A percentile compares a stretch with the other conserved stretches of the same genome.
phyloP scores from a whole-genome alignment of 768 basidiomycete genomes.

The Podaxis sp. region DNA sequence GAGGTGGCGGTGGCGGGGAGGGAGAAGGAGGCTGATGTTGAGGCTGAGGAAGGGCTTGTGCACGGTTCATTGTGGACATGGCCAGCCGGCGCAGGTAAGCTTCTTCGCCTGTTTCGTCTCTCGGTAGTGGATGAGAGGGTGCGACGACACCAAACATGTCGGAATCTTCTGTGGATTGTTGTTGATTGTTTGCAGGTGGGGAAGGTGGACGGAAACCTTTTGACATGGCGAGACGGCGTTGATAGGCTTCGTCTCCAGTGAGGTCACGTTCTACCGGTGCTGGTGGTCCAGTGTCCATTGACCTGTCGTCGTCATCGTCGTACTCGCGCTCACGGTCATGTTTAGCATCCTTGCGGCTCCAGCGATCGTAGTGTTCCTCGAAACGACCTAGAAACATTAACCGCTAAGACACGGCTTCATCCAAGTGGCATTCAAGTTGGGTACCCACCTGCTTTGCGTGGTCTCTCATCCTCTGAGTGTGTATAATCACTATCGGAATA shows the following conservation, averaged over 20 bases:
- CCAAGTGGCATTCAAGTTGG: background rate
- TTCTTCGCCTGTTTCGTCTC: slow-evolving; percentile 57
- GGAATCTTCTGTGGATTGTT: slow-evolving; percentile 12
- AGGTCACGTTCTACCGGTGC: slow-evolving; percentile 36
- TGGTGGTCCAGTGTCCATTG: slow-evolving; percentile 21
- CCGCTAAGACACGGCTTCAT: background rate
- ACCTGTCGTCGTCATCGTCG: slow-evolving; percentile 14
- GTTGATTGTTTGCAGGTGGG: slow-evolving; percentile 14
- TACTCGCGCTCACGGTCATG: slow-evolving; percentile 16
- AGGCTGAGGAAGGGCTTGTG: slow-evolving; percentile 23
- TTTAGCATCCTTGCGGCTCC: slow-evolving; percentile 46
- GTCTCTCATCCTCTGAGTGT: slow-evolving; percentile 63
- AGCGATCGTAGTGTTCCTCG: slow-evolving; percentile 45
- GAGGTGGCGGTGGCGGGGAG: slow-evolving; percentile 18
- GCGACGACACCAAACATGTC: background rate
- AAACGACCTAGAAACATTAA: slow-evolving; percentile 37
- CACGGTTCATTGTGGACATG: slow-evolving; percentile 40
- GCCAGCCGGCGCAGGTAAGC: slow-evolving; percentile 61
- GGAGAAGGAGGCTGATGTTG: slow-evolving; percentile 12
- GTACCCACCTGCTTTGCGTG: slow-evolving; percentile 59
- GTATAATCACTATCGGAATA: slow-evolving; percentile 66
- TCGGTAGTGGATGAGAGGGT: slow-evolving; percentile 3
- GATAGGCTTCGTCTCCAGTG: slow-evolving; percentile 79
- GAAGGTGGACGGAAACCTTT: slow-evolving; percentile 21
- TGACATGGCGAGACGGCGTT: slow-evolving; percentile 72